phyloP scores from a whole-genome alignment of 768 basidiomycete species.

The Exsudoporus frostii region DNA sequence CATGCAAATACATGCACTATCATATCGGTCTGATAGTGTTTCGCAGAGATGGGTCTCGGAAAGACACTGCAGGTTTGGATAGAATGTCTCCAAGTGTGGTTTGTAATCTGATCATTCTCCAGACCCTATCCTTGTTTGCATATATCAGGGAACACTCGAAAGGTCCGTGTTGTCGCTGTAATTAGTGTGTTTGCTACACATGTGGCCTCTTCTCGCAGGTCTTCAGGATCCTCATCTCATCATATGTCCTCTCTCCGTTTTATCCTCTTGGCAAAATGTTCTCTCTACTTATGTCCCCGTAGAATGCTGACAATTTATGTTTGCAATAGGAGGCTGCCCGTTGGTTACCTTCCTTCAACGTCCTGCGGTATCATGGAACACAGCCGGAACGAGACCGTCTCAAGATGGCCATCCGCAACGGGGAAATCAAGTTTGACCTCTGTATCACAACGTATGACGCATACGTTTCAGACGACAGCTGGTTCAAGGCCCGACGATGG shows the following conservation, averaged over 20 bases:
- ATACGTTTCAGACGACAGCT: conserved; percentile 52
- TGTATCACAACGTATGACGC: conserved; percentile 69
- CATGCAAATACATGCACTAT: not conserved
- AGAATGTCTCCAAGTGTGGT: not conserved
- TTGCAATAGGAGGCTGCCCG: conserved; percentile 45
- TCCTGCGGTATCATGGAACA: conserved; percentile 62
- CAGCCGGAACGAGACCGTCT: conserved; percentile 53
- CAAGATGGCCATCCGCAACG: conserved; percentile 40
- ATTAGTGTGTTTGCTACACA: not conserved
- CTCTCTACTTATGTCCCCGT: conserved; percentile 3
- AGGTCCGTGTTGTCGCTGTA: conserved; percentile 27
- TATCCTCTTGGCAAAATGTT: conserved; percentile 57
- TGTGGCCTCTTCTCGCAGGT: conserved; percentile 22
- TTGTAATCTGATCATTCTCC: conserved; percentile 1
- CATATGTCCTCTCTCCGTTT: conserved; percentile 68
- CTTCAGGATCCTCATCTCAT: conserved; percentile 62
- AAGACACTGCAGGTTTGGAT: conserved; percentile 55
- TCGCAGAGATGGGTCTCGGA: conserved; percentile 58
- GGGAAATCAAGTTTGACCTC: conserved; percentile 40
- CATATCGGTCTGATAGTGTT: not conserved
- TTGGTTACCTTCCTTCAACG: conserved; percentile 51
- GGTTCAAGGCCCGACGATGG: conserved; percentile 62
- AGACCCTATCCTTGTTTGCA: conserved; percentile 64
- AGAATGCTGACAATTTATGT: not conserved
- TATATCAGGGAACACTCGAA: conserved; percentile 56